Base-by-base conservation (phyloP, 2,329 filamentous ascomycete species). In the Sclerotinia glacialis region DNA sequence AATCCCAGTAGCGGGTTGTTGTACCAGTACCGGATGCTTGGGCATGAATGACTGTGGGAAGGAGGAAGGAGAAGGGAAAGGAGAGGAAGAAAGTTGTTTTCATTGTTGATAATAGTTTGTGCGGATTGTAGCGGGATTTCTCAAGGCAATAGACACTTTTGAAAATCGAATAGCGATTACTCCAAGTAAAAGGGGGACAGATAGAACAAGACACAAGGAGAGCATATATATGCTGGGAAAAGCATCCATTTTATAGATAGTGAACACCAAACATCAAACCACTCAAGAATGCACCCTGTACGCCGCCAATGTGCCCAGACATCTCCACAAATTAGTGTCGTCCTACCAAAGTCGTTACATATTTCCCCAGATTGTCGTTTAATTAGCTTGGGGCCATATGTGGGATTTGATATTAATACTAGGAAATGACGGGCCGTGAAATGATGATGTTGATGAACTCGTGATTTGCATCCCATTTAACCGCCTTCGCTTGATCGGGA, bases 1-100 rank as follows among this genome's bases (percentile, higher is more conserved):
- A 91, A 75, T 90, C 88, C 84, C 84, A 84, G 74, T 84, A 85
- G 64, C 82, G 75, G 26, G 78, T 80, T 53, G 78, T 78, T 28
- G 64, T 69, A 12, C 73, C 72, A 1, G 60, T 67, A 49, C 73
- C 73, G 0, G 71, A 72, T 16, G 69, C 65, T 61, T 72, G 71
- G 5, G 68, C 67, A n/a, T 66, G 52, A 37, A 62, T 64, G 26
- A 34, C 52, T 67, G 67, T 49, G 70, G 61, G 67, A 71, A 72
- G 68, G 71, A 72, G 23, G 72, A 70, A 40, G 70, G 71, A 40
- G 69, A 53, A 40, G 1, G 62, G 47, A 23, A 40, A 12, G 7
- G 42, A 49, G 37, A 66, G 3, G 21, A 40, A 23, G 3, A n/a
- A 14, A 28, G 26, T 52, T 44, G 18, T 8, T 9, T 26, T 60